Conservation (phyloP, 768 basidiomycete species). For the Lactarius psammicola region DNA sequence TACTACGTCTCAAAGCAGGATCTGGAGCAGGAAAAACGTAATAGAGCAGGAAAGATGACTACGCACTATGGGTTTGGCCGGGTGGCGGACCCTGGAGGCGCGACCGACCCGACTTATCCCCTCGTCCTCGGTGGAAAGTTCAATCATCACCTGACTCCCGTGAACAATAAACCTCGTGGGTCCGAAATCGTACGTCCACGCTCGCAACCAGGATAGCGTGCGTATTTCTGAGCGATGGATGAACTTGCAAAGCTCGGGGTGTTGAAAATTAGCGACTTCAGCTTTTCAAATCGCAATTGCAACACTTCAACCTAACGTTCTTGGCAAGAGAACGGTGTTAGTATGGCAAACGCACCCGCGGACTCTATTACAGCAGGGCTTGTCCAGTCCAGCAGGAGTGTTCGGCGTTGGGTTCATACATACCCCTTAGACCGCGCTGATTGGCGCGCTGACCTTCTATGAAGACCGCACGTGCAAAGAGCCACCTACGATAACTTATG, state of each 20-base stretch:
- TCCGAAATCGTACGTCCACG: background rate
- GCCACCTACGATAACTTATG: background rate
- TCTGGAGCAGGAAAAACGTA: no score
- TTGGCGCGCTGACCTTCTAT: background rate
- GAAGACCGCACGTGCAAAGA: background rate
- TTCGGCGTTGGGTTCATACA: background rate
- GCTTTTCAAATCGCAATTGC: no score
- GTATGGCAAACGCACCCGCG: background rate
- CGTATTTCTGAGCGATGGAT: background rate
- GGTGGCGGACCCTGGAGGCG: no score
- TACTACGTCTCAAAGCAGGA: no score
- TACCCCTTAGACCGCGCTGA: background rate
- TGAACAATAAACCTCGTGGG: background rate
- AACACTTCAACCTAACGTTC: no score
- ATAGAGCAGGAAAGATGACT: no score
- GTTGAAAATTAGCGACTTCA: background rate
- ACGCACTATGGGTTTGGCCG: no score
- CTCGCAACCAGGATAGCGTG: background rate
- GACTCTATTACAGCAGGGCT: background rate
- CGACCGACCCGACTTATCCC: no score
- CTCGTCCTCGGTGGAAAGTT: no score
- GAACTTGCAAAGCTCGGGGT: background rate
- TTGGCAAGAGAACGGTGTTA: background rate
- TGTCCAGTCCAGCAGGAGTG: background rate
- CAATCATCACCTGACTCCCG: background rate